Base-by-base conservation (phyloP, 2,329 filamentous ascomycete species). In the Aspergillus glaucus region DNA sequence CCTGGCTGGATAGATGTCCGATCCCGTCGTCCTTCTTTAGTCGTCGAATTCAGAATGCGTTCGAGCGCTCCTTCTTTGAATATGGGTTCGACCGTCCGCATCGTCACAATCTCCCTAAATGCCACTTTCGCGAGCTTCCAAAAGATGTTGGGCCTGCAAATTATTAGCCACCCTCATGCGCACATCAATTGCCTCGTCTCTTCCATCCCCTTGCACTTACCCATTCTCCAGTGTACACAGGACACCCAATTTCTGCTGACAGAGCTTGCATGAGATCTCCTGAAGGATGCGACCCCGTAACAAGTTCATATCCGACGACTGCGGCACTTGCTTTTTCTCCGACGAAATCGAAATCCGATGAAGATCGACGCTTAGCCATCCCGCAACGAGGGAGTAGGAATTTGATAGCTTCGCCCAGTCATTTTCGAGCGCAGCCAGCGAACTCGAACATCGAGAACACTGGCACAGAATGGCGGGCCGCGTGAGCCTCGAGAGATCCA, bases 61-160 rank as follows among this genome's bases (percentile, higher is more conserved):
- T 68, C 62, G 44, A 69, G 55, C 3, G 61, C 50, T n/a, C 58
- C 63, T 7, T 68, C 63, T 41, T 62, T 64, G 46, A 64, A 69
- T 3, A 62, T 42, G 6, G 67, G 66, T 19, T 69, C 60, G 1
- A 66, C 62, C 3, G 67, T 68, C 47, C 60, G 61, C 67, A 70
- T 70, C 2, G 66, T 67, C 17, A 70, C 63, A 6, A 70, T 67
- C 36, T 69, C 67, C 44, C 67, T 57, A 45, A 69, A 69, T 0
- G 67, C 62, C 2, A 70, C 61, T 44, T 69, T 69, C 5, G 64
- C 60, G 45, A 70, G 54, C 49, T 68, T 70, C 67, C 67, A 70
- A 17, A 70, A 62, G n/a, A 70, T 58, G 45, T 66, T 69, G 12
- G 62, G 59, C 12, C 67, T 70, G 41, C 6, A 12, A 6, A 21